phyloP scores from a whole-genome alignment of 2,329 filamentous ascomycete species.

The Scopulariopsis brevicaulis region DNA sequence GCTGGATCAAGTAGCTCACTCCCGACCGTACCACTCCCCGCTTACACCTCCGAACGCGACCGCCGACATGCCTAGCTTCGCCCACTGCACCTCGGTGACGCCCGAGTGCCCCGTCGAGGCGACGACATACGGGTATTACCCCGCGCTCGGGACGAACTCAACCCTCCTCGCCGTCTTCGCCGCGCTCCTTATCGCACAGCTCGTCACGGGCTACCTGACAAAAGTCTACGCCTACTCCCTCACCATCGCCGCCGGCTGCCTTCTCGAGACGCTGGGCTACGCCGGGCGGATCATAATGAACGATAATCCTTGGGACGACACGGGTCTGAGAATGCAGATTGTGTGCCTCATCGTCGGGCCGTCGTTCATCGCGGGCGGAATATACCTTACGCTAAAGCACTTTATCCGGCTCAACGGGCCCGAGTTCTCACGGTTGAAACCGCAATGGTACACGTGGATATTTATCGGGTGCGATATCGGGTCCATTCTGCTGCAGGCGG shows the following conservation, averaged over 20 bases:
- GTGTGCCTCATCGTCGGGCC: slow-evolving; percentile 53
- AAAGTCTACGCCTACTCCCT: background rate
- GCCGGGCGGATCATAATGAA: slow-evolving; percentile 42
- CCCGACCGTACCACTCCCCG: too few relatives aligned
- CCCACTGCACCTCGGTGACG: background rate
- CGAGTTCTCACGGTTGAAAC: slow-evolving; percentile 34
- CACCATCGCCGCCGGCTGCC: slow-evolving; percentile 24
- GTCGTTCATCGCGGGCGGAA: slow-evolving; percentile 50
- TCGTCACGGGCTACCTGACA: background rate
- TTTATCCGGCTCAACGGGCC: slow-evolving; percentile 35
- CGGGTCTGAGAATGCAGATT: slow-evolving; percentile 42
- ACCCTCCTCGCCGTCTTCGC: slow-evolving; percentile 38
- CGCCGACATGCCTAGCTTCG: background rate
- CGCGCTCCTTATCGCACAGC: slow-evolving; percentile 22
- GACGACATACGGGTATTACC: slow-evolving; percentile 34
- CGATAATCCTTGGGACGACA: slow-evolving; percentile 36
- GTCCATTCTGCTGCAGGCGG: slow-evolving; percentile 38
- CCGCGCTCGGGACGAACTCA: slow-evolving; percentile 40
- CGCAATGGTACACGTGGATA: slow-evolving; percentile 35
- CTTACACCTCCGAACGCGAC: too few relatives aligned
- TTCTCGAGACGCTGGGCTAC: slow-evolving; percentile 49
- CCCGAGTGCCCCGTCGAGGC: slow-evolving; percentile 1
- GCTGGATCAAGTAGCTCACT: too few relatives aligned
- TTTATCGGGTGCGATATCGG: slow-evolving; percentile 38
- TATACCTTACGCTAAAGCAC: slow-evolving; percentile 48